Conservation (phyloP, 148 eudicot genomes). For the Cornus suecica region DNA sequence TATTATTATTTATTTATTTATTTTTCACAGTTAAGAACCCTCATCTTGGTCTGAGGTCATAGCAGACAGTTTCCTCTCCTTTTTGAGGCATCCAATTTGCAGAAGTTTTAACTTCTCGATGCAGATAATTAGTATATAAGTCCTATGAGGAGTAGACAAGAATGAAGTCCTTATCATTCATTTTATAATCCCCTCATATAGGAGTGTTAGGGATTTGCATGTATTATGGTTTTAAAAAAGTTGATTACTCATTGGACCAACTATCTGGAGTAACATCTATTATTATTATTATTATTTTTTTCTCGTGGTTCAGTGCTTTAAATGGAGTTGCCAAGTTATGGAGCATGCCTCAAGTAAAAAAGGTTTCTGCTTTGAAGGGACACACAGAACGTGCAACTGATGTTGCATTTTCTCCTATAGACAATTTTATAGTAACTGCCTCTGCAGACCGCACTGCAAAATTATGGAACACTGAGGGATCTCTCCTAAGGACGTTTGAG, state of each 20-base stretch:
- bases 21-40: not conserved
- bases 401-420: slow-evolving; percentile 73
- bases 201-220: not conserved
- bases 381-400: slow-evolving; percentile 88
- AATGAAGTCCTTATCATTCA: no score
- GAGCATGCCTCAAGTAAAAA: slow-evolving; percentile 81
- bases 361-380: slow-evolving; percentile 66
- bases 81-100: no score
- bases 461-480: slow-evolving; percentile 69
- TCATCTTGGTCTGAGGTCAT: not conserved
- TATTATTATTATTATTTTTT: slow-evolving; percentile 8
- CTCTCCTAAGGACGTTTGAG: slow-evolving; percentile 54
- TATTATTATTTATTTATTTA: no score
- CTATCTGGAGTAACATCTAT: not conserved
- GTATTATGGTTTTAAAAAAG: not conserved
- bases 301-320: slow-evolving; percentile 42
- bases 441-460: slow-evolving; percentile 91
- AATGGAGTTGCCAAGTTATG: slow-evolving; percentile 90
- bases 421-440: slow-evolving; percentile 68
- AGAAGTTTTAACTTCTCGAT: no score
- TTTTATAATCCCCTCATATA: not conserved
- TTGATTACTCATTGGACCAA: not conserved
- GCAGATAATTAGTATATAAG: not conserved
- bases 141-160: not conserved
- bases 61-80: not conserved